Percentiles rank a stretch among this genome's conserved stretches.
These are phyloP conservation scores for Apiotrichum domesticum DNA, from an alignment of 1,284 basidiomycete species.

Conservation along the genomic window DNA sequence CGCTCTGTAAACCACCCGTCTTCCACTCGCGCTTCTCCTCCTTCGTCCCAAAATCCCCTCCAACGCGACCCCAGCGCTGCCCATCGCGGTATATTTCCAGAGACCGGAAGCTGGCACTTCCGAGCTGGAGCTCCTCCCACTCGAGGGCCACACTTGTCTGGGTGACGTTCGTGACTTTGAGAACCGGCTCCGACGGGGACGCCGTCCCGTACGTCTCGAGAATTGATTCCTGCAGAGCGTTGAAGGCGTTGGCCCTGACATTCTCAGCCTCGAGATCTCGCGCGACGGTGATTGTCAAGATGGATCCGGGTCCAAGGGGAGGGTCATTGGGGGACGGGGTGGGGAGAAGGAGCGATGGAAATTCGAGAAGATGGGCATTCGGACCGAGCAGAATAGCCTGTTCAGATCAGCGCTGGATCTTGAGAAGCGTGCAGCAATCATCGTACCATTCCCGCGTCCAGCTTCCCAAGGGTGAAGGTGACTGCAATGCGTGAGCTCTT, in stretches of 20 bases:
- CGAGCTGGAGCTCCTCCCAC: slow-evolving; percentile 80
- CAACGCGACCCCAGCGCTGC: slow-evolving; percentile 62
- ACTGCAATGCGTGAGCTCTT: slow-evolving; percentile 22
- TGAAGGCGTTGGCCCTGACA: slow-evolving; percentile 70
- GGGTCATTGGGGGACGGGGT: slow-evolving; percentile 48
- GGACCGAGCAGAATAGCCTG: slow-evolving; percentile 72
- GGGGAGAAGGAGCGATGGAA: slow-evolving; percentile 84
- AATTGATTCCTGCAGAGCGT: slow-evolving; percentile 72
- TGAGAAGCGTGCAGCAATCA: neutral
- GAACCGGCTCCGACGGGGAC: slow-evolving; percentile 61
- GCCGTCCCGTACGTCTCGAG: slow-evolving; percentile 64
- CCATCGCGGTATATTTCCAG: slow-evolving; percentile 87
- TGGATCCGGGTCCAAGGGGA: slow-evolving; percentile 84
- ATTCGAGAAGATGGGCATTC: slow-evolving; percentile 88
- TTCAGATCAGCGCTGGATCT: neutral
- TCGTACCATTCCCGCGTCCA: slow-evolving; percentile 51
- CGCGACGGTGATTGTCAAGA: slow-evolving; percentile 88
- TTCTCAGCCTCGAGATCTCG: slow-evolving; percentile 77
- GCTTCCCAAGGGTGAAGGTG: slow-evolving; percentile 66
- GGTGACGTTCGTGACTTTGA: slow-evolving; percentile 79
- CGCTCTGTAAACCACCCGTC: slow-evolving; percentile 77
- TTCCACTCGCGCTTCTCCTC: slow-evolving; percentile 53
- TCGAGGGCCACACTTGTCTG: slow-evolving; percentile 91
- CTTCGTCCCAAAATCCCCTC: slow-evolving; percentile 29
- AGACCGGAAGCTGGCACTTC: slow-evolving; percentile 73